Base-by-base conservation (phyloP, 495 filamentous ascomycete species). In the Collariella sp. region DNA sequence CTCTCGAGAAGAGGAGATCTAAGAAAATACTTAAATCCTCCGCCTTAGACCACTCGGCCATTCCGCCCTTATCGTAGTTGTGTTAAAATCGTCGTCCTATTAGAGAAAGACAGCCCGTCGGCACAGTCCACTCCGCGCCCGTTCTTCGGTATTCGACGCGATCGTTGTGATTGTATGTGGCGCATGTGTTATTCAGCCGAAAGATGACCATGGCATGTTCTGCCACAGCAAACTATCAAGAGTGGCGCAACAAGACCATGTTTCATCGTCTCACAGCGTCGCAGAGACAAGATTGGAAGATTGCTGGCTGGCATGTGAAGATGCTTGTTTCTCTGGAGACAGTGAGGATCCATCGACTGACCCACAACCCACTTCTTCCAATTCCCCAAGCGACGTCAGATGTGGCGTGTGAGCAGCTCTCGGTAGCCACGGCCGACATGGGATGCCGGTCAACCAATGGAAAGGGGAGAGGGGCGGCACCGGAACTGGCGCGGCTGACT, bases 21-120 rank as follows among this genome's bases (percentile, higher is more conserved):
- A 56, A 61, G 58, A 47, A 50, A 51, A 54, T 40, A 54, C 54
- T 61, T 61, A 57, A 61, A 57, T 61, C 54, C 50, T 56, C 53
- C 58, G 58, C 58, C 49, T 53, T 56, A 60, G 53, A 51, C 46
- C 47, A 40, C 55, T 51, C 55, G 39, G 47, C 55, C 55, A 57
- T 57, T 46, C 42, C 55, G 48, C 41, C 54, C 38, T 57, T 51
- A 43, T 44, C 35, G 51, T 33, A 35, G 54, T 38, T 29, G 26
- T 5, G 15, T 23, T 12, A 18, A 42, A 46, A 22, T 26, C 13
- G 7, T 9, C 23, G 35, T 48, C 43, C 52, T 55, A 55, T 47
- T 23, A 55, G 44, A 41, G 31, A n/a, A 35, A 46, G 4, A 31
- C 26, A 4, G 26, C 26, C 9, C 26, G 26, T 31, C 9, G 26